phyloP scores from a whole-genome alignment of 345 rosid species.

The Atalantia buxifolia region DNA sequence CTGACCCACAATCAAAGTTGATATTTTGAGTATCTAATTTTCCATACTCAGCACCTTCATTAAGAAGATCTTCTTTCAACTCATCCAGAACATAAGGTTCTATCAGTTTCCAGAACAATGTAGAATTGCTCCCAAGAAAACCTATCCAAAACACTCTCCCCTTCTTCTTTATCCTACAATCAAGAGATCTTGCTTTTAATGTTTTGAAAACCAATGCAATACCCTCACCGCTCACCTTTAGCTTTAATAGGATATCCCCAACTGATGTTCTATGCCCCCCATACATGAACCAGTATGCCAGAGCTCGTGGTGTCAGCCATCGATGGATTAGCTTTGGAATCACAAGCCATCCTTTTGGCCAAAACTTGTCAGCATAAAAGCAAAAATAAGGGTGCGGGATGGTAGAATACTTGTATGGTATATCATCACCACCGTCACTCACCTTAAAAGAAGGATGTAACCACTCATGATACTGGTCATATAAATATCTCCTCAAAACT shows the following conservation, averaged over 20 bases:
- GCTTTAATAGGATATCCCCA: constrained; percentile 62
- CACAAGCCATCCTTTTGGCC: constrained; percentile 51
- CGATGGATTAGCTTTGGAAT: constrained; percentile 86
- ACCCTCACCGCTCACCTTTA: constrained; percentile 64
- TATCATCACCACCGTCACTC: constrained; percentile 25
- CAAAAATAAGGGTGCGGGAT: constrained; percentile 55
- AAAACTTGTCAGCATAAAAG: constrained; percentile 75
- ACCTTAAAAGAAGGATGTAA: constrained; percentile 51
- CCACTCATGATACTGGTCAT: constrained; percentile 69
- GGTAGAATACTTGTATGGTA: constrained; percentile 49
- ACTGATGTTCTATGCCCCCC: constrained; percentile 55
- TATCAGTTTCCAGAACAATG: constrained; percentile 62
- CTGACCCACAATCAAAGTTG: constrained; percentile 37
- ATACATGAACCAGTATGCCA: constrained; percentile 88
- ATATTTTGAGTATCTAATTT: constrained; percentile 24
- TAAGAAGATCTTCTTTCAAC: constrained; percentile 45
- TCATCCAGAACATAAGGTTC: constrained; percentile 59
- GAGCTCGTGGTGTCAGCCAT: constrained; percentile 71
- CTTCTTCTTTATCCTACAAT: constrained; percentile 71
- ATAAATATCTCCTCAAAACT: constrained; percentile 54
- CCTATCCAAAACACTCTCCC: constrained; percentile 80
- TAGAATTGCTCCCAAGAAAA: constrained; percentile 57
- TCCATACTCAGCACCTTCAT: constrained; percentile 15
- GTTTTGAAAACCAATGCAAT: constrained; percentile 52
- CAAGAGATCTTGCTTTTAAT: constrained; percentile 55